These are phyloP conservation scores for Suhomyces wounanorum DNA, from an alignment of 1,139 yeast species.

Conservation along the genomic window DNA sequence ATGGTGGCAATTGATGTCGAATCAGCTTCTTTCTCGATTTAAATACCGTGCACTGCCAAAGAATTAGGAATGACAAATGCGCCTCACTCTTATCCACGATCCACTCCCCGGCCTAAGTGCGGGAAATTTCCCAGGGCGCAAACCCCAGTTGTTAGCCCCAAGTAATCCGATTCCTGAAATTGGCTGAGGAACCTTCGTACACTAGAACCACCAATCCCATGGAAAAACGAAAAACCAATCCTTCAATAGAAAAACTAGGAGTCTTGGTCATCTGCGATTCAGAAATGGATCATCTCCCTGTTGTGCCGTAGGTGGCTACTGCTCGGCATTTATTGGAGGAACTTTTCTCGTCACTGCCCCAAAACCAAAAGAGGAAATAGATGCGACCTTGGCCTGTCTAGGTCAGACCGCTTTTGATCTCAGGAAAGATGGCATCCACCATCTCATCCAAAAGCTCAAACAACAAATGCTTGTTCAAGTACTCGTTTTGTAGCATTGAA, in stretches of 20 bases:
- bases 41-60: neutral
- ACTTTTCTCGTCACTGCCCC: neutral
- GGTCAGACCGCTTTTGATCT: neutral
- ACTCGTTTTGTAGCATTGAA: conserved; percentile 72
- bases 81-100: neutral
- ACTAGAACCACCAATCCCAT: too few species aligned
- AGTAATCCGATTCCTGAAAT: neutral
- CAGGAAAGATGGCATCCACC: conserved; percentile 46
- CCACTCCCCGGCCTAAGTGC: neutral
- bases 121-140: conserved; percentile 1
- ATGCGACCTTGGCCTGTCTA: neutral
- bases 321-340: neutral
- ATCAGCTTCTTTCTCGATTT: neutral
- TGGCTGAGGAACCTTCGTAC: neutral
- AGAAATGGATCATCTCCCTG: neutral
- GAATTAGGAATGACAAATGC: conserved; percentile 1
- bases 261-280: neutral
- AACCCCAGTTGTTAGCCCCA: neutral
- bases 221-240: too few species aligned
- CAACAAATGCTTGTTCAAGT: conserved; percentile 64
- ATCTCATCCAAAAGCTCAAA: conserved; percentile 58
- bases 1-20: conserved; percentile 5
- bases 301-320: neutral
- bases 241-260: neutral
- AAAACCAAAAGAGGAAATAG: neutral